Conservation (phyloP, 2,329 filamentous ascomycete species). For the Talaromyces amestolkiae region DNA sequence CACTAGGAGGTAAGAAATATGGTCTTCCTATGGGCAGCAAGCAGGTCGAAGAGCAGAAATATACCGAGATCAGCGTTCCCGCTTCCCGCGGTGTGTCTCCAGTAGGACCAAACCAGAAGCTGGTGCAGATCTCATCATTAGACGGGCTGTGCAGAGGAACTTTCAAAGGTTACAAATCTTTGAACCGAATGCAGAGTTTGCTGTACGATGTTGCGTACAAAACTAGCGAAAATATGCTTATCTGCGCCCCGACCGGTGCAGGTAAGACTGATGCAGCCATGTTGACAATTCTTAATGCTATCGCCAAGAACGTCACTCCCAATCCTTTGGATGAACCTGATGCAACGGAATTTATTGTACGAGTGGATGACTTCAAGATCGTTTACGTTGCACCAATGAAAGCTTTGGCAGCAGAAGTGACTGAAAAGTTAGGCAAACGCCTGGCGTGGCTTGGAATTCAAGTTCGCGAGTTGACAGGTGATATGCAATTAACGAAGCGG, state of each 20-base stretch:
- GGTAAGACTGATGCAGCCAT: conserved; percentile 99
- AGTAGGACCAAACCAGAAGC: conserved; percentile 67
- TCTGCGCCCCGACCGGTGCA: conserved; percentile 94
- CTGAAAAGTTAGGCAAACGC: conserved; percentile 86
- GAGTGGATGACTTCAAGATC: conserved; percentile 89
- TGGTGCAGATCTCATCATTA: conserved; percentile 76
- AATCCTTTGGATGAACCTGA: conserved; percentile 72
- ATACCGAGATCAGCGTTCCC: conserved; percentile 86
- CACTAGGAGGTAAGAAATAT: conserved; percentile 75
- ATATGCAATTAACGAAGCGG: conserved; percentile 97
- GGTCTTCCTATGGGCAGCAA: conserved; percentile 73
- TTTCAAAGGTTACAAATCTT: conserved; percentile 86
- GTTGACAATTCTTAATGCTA: conserved; percentile 88
- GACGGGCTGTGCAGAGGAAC: conserved; percentile 88
- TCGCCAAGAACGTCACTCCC: conserved; percentile 79
- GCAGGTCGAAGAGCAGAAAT: conserved; percentile 69
- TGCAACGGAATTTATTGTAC: conserved; percentile 76
- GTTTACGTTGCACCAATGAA: conserved; percentile 99
- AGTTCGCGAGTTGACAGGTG: conserved; percentile 90
- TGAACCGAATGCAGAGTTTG: conserved; percentile 98
- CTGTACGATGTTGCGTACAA: conserved; percentile 94
- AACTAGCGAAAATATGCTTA: conserved; percentile 97
- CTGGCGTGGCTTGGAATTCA: conserved; percentile 91
- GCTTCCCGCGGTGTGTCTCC: conserved; percentile 73
- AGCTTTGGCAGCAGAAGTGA: conserved; percentile 92